Base-by-base conservation (phyloP, 768 basidiomycete species). In the Leccinum boreale region DNA sequence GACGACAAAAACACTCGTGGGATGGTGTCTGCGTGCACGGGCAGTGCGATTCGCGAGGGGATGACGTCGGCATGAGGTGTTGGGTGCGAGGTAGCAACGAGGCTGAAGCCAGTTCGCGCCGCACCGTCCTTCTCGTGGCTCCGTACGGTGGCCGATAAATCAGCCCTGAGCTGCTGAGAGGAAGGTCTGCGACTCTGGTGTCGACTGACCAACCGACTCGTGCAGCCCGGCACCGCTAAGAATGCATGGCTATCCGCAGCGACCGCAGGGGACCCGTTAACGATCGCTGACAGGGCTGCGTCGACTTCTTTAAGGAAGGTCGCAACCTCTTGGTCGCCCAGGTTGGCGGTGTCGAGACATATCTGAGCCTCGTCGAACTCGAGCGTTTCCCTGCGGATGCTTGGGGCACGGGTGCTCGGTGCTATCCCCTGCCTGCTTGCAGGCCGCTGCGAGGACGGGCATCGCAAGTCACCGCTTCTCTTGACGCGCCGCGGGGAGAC, bases 271-370 rank as follows among this genome's bases (percentile, higher is more conserved):
- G 70, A 62, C 21, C 69, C 64, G 19, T 59, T 65, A 29, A 59
- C 59, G 28, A 71, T 26, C 21, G 66, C 64, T 8, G 69, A 67
- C 49, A 70, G 52, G 1, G 69, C 69, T 29, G 69, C 69, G 26
- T 70, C 69, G 23, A 70, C 67, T 33, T 70, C 69, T 53, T 67
- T 71, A 50, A 70, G 65, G 56, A 70, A 70, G 48, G 67, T 67
- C 42, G 70, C 69, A 29, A 70, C 62, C 59, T 70, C 69, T 57
- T 70, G 69, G 47, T 71, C 69, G 3, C 66, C 62, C 2, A 69
- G 46, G 51, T 64, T 70, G 51, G 69, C 70, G 3, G 69, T 70
- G 59, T 70, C 69, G 35, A 70, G 69, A 48, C 69, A 70, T 45
- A 70, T 67, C 48, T 70, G 69, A 9, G 53, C 70, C 6, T 71